A percentile compares a stretch with the other conserved stretches of the same genome.
These are phyloP conservation scores for Lotmaria passim DNA, from an alignment of 208 protist genomes.

Conservation along the genomic window DNA sequence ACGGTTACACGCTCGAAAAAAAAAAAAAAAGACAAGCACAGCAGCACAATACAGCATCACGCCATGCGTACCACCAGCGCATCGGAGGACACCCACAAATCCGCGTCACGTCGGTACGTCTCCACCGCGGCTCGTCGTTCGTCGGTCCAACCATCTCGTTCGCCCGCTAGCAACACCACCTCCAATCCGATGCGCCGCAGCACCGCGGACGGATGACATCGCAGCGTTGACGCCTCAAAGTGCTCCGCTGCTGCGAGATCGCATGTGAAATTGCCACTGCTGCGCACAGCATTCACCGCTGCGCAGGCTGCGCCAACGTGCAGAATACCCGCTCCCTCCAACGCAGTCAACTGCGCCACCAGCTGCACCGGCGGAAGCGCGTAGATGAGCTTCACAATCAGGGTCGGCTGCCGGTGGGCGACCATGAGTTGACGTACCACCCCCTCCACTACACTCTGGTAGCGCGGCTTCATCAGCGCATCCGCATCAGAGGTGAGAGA, in stretches of 20 bases:
- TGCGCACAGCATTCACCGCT: constrained; percentile 1
- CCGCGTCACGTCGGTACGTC: constrained; percentile 16
- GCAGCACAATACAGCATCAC: neutral
- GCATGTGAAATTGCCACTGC: neutral
- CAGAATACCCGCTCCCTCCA: constrained; percentile 12
- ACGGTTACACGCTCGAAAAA: constrained; percentile 1
- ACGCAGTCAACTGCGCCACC: constrained; percentile 12
- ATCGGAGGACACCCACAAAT: constrained; percentile 34
- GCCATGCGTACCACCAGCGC: constrained; percentile 18
- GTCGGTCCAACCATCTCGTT: constrained; percentile 16
- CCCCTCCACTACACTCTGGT: neutral
- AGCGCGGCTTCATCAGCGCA: neutral
- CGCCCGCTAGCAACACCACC: constrained; percentile 1
- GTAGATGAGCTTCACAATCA: constrained; percentile 12
- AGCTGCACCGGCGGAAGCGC: neutral
- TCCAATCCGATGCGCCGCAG: constrained; percentile 34
- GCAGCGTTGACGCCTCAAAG: constrained; percentile 17
- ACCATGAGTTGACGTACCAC: constrained; percentile 2
- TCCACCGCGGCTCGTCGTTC: constrained; percentile 1
- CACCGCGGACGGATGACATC: constrained; percentile 2
- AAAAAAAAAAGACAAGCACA: constrained; percentile 5
- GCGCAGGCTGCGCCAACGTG: constrained; percentile 21
- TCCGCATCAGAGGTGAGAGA: neutral
- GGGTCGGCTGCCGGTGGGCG: constrained; percentile 17
- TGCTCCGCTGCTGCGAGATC: neutral